A percentile compares a stretch with the other conserved stretches of the same genome.
Evolutionary conservation across 768 basidiomycete genomes (phyloP).

Genomic region (Grammothele lineata): DNA sequence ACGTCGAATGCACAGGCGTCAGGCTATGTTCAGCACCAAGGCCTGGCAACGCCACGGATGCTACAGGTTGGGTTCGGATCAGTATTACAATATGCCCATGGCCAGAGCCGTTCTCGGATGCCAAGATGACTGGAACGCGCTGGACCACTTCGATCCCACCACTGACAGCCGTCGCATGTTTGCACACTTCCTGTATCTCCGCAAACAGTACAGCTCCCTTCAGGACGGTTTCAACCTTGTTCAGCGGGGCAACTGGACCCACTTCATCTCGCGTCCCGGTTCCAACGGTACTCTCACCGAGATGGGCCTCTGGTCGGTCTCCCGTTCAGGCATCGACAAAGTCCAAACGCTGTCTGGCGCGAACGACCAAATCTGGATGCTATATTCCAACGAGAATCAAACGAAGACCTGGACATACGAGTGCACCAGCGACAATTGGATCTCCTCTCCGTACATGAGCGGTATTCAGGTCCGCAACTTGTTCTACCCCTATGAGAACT

Average conservation of each 20-base stretch:
- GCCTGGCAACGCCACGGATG: conserved; percentile 96
- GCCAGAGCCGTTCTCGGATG: conserved; percentile 79
- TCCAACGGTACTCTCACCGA: conserved; percentile 80
- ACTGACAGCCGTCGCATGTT: conserved; percentile 71
- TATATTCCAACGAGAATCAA: conserved; percentile 82
- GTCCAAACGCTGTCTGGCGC: conserved; percentile 64
- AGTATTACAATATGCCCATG: conserved; percentile 93
- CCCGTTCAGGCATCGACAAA: conserved; percentile 54
- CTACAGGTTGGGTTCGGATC: conserved; percentile 83
- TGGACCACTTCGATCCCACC: conserved; percentile 95
- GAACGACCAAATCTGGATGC: conserved; percentile 72
- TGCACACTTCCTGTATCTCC: conserved; percentile 67
- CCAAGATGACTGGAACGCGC: conserved; percentile 84
- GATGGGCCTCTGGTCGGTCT: conserved; percentile 84
- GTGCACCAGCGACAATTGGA: conserved; percentile 62
- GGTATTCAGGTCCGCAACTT: conserved; percentile 67
- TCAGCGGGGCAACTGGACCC: conserved; percentile 83
- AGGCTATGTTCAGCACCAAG: conserved; percentile 79
- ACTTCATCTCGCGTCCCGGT: conserved; percentile 73
- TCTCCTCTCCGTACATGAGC: conserved; percentile 70
- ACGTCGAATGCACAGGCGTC: conserved; percentile 66
- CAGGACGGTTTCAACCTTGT: conserved; percentile 89
- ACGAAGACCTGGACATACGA: conserved; percentile 61
- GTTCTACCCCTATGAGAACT: conserved; percentile 79
- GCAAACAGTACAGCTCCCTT: conserved; percentile 62